Evolutionary conservation across 2,329 filamentous ascomycete species (phyloP), one percentile per base, ranked within the genome.

Genomic region (Colletotrichum costaricense): DNA sequence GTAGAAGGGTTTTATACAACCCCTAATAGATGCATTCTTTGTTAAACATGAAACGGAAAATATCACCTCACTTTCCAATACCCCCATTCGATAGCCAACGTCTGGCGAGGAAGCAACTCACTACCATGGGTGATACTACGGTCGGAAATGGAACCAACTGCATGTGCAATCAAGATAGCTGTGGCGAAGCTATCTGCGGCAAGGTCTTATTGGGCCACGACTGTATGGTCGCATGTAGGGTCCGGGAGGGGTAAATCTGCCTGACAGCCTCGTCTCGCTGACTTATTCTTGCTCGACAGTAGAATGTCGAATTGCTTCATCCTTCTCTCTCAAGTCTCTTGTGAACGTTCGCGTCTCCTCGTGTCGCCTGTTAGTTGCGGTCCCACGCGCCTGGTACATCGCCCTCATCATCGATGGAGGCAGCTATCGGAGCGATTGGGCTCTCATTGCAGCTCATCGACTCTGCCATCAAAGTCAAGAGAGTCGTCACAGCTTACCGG

Each of bases 401-500:
- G 22, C 5, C 14, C 35, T 19, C 38, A 12, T 28, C n/a, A 24
- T 33, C 19, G n/a, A 71, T 67, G 63, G 63, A 71, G 68, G 56
- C 62, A 9, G 68, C 68, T 28, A 71, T 71, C 19, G 68, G 68
- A 11, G 64, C 67, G n/a, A 35, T 71, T n/a, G 68, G 63, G 12
- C 63, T 71, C 6, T 71, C 68, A 3, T 56, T 67, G 14, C 33
- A 62, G n/a, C 63, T 67, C 9, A 35, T 71, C 46, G 68, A 71
- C n/a, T 71, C 68, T 1, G 68, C 56, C 6, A 5, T 84, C 72
- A 81, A 86, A 65, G 81, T 86, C 35, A 93, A 91, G 84, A 90
- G 93, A 52, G 86, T 88, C 2, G 75, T 91, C n/a, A n/a, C 30
- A 0, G 6, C 81, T 3, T 62, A 62, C 22, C 56, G 63, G n/a